Conservation (phyloP, 129 eudicot genomes). For the Calendula officinalis region DNA sequence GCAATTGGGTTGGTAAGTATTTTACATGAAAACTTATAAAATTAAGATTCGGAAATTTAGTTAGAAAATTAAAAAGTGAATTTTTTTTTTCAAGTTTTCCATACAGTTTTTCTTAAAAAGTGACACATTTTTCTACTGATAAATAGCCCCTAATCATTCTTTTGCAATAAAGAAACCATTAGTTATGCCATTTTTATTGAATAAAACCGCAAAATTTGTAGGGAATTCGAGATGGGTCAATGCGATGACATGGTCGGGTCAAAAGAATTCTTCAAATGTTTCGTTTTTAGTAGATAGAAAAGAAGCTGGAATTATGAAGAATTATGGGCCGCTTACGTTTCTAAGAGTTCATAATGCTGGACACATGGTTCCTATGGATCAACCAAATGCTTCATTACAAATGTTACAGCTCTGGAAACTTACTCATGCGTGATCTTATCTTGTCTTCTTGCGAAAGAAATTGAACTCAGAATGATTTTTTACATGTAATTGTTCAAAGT, state of each 20-base stretch:
- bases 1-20: conserved; percentile 92
- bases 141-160: background rate
- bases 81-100: no score
- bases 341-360: conserved; percentile 73
- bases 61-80: no score
- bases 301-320: conserved; percentile 52
- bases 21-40: background rate
- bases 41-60: background rate
- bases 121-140: background rate
- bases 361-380: conserved; percentile 94
- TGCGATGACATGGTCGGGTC: conserved; percentile 81
- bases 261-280: conserved; percentile 43
- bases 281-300: conserved; percentile 54
- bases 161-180: background rate
- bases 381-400: conserved; percentile 63
- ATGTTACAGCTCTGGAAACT: conserved; percentile 80
- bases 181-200: background rate
- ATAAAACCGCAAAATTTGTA: conserved; percentile 10
- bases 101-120: no score
- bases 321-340: conserved; percentile 65
- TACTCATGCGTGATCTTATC: background rate
- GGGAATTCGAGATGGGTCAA: conserved; percentile 85
- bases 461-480: conserved; percentile 4
- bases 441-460: background rate
- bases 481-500: conserved; percentile 25